Evolutionary conservation across 208 protist species (phyloP).

Genomic region (Leishmania martiniquensis): DNA sequence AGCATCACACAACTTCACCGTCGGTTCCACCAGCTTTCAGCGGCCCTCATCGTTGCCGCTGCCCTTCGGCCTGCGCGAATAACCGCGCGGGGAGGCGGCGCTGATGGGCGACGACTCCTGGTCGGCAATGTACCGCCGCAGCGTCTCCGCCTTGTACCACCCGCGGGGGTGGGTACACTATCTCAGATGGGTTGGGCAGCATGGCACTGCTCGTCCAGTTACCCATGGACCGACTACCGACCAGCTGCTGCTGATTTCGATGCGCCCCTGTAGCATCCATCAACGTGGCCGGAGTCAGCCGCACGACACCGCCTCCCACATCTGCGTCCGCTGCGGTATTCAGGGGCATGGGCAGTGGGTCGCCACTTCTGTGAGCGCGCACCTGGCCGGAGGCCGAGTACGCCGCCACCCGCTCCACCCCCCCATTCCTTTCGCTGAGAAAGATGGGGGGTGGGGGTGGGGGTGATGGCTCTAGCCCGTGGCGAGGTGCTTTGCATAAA

Average conservation of each 20-base stretch:
- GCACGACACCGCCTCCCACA: neutral
- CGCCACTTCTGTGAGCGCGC: too few species aligned
- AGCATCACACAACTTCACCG: slow-evolving; percentile 12
- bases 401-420: neutral
- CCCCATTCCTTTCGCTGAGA: neutral
- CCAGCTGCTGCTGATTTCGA: neutral
- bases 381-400: neutral
- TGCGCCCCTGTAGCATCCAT: neutral
- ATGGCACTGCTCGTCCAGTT: neutral
- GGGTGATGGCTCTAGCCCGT: neutral
- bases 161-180: slow-evolving; percentile 23
- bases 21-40: neutral
- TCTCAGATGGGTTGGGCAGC: neutral
- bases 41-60: neutral
- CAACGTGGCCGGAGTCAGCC: neutral
- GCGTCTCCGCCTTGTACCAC: slow-evolving; percentile 10
- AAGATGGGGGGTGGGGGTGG: neutral
- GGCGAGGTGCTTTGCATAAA: neutral
- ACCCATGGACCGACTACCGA: neutral
- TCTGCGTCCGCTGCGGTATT: neutral
- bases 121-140: slow-evolving; percentile 7
- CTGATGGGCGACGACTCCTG: slow-evolving; percentile 1
- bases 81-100: neutral
- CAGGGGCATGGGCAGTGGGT: neutral
- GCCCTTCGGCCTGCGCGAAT: neutral